Percentiles rank a stretch among this genome's conserved stretches.
phyloP scores from a whole-genome alignment of 2,329 filamentous ascomycete species.

The Aureobasidium sp. region DNA sequence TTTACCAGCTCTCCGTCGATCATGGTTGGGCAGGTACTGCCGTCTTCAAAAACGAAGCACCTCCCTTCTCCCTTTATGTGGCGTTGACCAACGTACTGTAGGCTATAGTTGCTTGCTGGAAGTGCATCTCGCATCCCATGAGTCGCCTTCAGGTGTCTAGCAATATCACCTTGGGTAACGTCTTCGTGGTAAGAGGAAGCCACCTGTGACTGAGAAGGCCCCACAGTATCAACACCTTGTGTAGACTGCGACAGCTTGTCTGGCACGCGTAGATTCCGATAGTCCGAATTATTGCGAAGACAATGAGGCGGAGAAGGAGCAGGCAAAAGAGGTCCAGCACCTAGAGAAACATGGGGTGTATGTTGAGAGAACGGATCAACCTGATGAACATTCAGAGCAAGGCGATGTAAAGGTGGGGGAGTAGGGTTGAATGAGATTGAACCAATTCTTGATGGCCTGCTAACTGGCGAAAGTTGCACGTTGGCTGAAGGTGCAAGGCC shows the following conservation, averaged over 20 bases:
- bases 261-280: not conserved
- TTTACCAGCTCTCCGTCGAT: constrained; percentile 52
- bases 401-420: constrained; percentile 17
- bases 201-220: not conserved
- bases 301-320: not conserved
- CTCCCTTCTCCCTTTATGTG: constrained; percentile 24
- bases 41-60: constrained; percentile 26
- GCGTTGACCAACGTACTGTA: constrained; percentile 22
- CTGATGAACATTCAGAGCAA: constrained; percentile 7
- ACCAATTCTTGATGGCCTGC: too few species aligned
- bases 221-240: not conserved
- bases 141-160: not conserved
- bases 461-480: not conserved
- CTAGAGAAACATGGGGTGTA: not conserved
- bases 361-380: constrained; percentile 2
- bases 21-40: constrained; percentile 24
- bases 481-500: too few species aligned
- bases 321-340: not conserved
- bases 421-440: constrained; percentile 11
- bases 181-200: too few species aligned
- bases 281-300: constrained; percentile 4
- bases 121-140: not conserved
- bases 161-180: not conserved
- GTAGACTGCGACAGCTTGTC: not conserved
- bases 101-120: constrained; percentile 11